A percentile compares a stretch with the other conserved stretches of the same genome.
Conservation (phyloP, 495 filamentous ascomycete species). For the Penicillium coffeae region DNA sequence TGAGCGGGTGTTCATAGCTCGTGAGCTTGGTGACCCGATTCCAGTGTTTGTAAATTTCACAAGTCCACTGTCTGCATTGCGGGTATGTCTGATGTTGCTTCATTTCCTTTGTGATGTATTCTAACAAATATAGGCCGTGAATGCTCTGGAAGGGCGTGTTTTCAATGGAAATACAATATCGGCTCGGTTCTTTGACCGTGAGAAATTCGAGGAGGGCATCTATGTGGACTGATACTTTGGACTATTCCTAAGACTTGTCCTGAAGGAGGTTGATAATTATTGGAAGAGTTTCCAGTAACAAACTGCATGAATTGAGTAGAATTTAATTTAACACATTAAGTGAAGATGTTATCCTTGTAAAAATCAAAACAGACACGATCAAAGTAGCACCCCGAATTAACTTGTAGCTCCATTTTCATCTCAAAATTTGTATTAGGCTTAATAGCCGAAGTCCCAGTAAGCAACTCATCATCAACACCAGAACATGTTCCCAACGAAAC, state of each 20-base stretch:
- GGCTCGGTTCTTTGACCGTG: slow-evolving; percentile 72
- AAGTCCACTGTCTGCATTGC: slow-evolving; percentile 69
- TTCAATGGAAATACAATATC: slow-evolving; percentile 83
- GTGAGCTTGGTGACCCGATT: slow-evolving; percentile 43
- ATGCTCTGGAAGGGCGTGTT: slow-evolving; percentile 74
- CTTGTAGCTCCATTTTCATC: no score
- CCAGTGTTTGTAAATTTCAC: slow-evolving; percentile 92
- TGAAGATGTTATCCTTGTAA: no score
- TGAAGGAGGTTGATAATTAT: no score
- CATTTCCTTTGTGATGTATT: neutral
- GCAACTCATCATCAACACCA: no score
- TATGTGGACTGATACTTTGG: slow-evolving; percentile 45
- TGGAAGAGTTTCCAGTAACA: no score
- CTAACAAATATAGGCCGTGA: slow-evolving; percentile 61
- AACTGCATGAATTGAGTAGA: no score
- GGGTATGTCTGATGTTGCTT: slow-evolving; percentile 51
- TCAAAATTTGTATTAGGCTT: no score
- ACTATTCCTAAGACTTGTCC: neutral
- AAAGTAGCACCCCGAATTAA: no score
- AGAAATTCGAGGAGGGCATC: slow-evolving; percentile 72
- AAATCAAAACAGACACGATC: no score
- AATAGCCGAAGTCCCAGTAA: no score
- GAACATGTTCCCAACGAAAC: no score
- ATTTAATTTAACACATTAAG: no score
- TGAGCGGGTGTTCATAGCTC: slow-evolving; percentile 74